These are phyloP conservation scores for Teratosphaeria nubilosa DNA, from an alignment of 2,329 filamentous ascomycete species.

Conservation along the genomic window DNA sequence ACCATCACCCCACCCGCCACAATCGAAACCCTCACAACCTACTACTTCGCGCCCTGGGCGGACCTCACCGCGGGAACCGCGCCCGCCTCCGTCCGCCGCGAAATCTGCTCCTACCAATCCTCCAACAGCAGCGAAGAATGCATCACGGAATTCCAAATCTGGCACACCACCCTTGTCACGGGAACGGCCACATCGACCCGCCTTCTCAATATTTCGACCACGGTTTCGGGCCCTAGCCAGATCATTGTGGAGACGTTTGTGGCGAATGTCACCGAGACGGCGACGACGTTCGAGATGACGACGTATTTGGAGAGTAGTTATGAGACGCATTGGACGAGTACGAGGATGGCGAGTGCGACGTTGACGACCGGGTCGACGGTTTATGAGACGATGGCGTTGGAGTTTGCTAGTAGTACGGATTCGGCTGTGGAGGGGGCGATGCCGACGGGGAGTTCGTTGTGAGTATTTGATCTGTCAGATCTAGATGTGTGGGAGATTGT, in stretches of 20 bases:
- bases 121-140: conserved; percentile 30
- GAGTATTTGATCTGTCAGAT: background rate
- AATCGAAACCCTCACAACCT: conserved; percentile 32
- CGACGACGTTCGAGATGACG: conserved; percentile 30
- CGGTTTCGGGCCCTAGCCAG: conserved; percentile 24
- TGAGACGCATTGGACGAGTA: conserved; percentile 26
- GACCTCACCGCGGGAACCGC: conserved; percentile 29
- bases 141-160: conserved; percentile 32
- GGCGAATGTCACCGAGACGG: conserved; percentile 28
- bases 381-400: conserved; percentile 20
- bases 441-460: background rate
- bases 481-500: too few species aligned
- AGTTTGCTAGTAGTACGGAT: conserved; percentile 7
- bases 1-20: conserved; percentile 29
- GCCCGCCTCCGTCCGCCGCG: conserved; percentile 32
- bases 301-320: conserved; percentile 31
- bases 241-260: conserved; percentile 32
- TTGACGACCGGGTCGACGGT: conserved; percentile 18
- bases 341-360: conserved; percentile 8
- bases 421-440: background rate
- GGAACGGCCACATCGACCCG: conserved; percentile 26
- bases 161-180: conserved; percentile 32
- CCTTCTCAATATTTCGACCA: conserved; percentile 31
- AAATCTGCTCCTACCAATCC: conserved; percentile 27
- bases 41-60: conserved; percentile 36